Evolutionary conservation across 2,329 filamentous ascomycete species (phyloP), one percentile per base, ranked within the genome.

Genomic region (Hypocreales sp.): DNA sequence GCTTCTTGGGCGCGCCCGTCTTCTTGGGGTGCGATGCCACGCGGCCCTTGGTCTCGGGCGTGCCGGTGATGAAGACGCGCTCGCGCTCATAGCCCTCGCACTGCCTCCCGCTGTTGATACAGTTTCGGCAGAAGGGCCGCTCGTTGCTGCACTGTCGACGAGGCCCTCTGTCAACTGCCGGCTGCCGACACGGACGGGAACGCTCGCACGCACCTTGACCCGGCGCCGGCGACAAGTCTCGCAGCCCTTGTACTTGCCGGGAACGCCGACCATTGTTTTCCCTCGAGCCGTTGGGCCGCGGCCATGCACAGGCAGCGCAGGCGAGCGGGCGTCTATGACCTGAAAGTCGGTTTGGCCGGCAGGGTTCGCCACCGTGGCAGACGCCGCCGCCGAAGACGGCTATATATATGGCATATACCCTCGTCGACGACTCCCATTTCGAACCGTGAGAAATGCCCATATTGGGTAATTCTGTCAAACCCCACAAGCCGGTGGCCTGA

Each of bases 11-110:
- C 7, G 54, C 41, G 15, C 37, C 35, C 8, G 31, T 35, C 28
- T 60, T 51, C 32, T 58, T 61, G 4, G 67, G 67, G 31, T 71
- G 67, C 2, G 64, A 69, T 23, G 65, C 65, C 28, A 67, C 68
- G 18, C 67, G 58, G 8, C 67, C 67, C 31, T 57, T 61, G 32
- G 59, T 60, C 31, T 67, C 53, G 20, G 52, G 53, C 3, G 67
- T 72, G n/a, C 65, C 66, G 21, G 68, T 63, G 43, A 78, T 72
- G 47, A 78, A 78, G 30, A 75, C 62, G 11, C 63, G 64, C 41
- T 74, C 63, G 21, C 66, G 56, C 40, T 72, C 62, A 45, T 78
- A 79, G 21, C 72, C 72, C 25, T 61, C 62, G 39, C 72, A 78
- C 31, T 60, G 46, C 24, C 68, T 56, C 14, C 67, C 66, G 38